Conservation (phyloP, 2,329 filamentous ascomycete genomes). For the Chalara sp. region DNA sequence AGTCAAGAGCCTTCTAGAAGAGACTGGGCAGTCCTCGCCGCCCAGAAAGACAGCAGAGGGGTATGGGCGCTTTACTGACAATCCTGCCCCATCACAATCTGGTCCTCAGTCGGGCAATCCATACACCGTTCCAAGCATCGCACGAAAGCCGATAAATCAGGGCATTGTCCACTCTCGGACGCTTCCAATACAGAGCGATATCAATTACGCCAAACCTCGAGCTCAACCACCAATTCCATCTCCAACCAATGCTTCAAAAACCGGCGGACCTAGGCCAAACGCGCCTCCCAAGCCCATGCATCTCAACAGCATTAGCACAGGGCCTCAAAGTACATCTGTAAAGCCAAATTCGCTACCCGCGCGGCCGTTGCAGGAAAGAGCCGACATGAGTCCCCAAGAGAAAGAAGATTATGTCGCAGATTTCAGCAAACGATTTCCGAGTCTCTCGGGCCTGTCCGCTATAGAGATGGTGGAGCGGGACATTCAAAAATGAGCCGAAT, state of each 20-base stretch:
- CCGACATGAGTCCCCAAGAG: slow-evolving; percentile 50
- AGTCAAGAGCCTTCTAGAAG: slow-evolving; percentile 77
- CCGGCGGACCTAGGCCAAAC: slow-evolving; percentile 36
- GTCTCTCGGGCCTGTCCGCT: slow-evolving; percentile 68
- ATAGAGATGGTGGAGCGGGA: slow-evolving; percentile 54
- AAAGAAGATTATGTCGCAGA: slow-evolving; percentile 60
- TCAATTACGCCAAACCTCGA: slow-evolving; percentile 20
- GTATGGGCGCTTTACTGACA: slow-evolving; percentile 78
- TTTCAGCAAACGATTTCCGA: slow-evolving; percentile 84
- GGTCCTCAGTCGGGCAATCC: slow-evolving; percentile 16
- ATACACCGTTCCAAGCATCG: slow-evolving; percentile 21
- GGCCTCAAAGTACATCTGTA: slow-evolving; percentile 35
- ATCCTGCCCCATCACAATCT: slow-evolving; percentile 7
- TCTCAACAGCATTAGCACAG: slow-evolving; percentile 47
- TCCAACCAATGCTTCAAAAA: slow-evolving; percentile 22
- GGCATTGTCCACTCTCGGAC: slow-evolving; percentile 9
- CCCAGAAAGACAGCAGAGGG: slow-evolving; percentile 72
- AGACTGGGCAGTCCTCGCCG: slow-evolving; percentile 57
- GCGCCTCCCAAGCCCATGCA: slow-evolving; percentile 57
- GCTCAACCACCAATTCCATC: slow-evolving; percentile 11
- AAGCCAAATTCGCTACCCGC: slow-evolving; percentile 33
- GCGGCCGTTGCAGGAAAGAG: slow-evolving; percentile 31
- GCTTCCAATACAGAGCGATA: slow-evolving; percentile 14
- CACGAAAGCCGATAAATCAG: slow-evolving; percentile 41
- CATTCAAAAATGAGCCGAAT: slow-evolving; percentile 9